These are phyloP conservation scores for Circinella umbellata DNA, from an alignment of 371 early-diverging fungal species.

Conservation along the genomic window DNA sequence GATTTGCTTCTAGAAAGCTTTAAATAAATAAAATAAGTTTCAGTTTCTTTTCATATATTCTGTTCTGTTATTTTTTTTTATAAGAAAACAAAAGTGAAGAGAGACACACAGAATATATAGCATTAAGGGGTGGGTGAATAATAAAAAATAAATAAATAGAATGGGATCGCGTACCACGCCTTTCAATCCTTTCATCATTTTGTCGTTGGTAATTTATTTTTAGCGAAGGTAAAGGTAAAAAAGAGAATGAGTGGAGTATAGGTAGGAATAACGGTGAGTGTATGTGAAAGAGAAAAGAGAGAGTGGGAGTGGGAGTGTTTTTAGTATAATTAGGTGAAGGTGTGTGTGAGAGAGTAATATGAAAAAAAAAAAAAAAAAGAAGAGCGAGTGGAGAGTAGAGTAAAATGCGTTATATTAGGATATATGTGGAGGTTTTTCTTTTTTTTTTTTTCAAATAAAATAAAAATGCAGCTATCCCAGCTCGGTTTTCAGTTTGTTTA, in stretches of 20 bases:
- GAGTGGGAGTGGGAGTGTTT: no score
- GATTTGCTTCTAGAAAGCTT: conserved; percentile 49
- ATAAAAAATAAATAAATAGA: neutral
- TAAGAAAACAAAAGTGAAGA: neutral
- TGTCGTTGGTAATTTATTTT: conserved; percentile 5
- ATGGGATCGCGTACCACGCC: conserved; percentile 42
- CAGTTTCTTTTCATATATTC: neutral
- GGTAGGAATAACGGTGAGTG: neutral
- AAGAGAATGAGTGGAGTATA: neutral
- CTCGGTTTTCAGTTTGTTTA: no score
- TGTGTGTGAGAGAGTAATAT: neutral
- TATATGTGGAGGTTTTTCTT: no score
- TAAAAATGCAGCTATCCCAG: no score
- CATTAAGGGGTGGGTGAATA: neutral
- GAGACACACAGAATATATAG: neutral
- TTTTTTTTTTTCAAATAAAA: no score
- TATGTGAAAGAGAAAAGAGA: no score
- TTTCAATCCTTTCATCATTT: conserved; percentile 55
- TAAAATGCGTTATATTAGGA: no score
- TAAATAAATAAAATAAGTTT: conserved; percentile 4
- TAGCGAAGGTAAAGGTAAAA: neutral
- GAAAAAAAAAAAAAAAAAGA: neutral
- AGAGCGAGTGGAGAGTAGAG: no score
- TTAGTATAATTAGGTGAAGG: neutral
- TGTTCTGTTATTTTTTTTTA: no score